These are phyloP conservation scores for Phytophthora megakarya DNA, from an alignment of 352 stramenopile genomes.

Conservation along the genomic window DNA sequence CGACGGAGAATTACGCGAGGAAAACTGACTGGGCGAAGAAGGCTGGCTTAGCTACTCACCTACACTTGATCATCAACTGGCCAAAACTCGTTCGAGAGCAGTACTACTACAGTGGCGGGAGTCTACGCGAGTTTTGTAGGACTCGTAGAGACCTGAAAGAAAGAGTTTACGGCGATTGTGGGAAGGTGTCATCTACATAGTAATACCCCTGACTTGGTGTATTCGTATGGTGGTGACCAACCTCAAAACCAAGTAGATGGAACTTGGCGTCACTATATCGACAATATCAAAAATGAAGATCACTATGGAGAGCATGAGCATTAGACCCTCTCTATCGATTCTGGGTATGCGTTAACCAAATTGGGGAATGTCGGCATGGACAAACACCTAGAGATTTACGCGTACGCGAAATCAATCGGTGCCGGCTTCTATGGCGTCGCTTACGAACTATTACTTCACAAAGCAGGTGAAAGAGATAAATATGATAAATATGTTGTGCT, in stretches of 20 bases:
- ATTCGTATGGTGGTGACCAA: too few relatives aligned
- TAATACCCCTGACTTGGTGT: too few relatives aligned
- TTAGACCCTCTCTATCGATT: conserved; percentile 18
- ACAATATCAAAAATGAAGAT: conserved; percentile 10
- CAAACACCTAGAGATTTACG: conserved; percentile 23
- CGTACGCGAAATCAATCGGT: conserved; percentile 28
- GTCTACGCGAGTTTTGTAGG: too few relatives aligned
- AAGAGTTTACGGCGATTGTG: too few relatives aligned
- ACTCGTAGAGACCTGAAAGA: too few relatives aligned
- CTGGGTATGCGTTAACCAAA: conserved; percentile 17
- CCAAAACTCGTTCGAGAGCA: too few relatives aligned
- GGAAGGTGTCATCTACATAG: too few relatives aligned
- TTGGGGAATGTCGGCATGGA: conserved; percentile 24
- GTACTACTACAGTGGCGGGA: too few relatives aligned
- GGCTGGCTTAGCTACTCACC: too few relatives aligned
- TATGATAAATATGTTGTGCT: conserved; percentile 11
- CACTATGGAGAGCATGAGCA: conserved; percentile 3
- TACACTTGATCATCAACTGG: too few relatives aligned
- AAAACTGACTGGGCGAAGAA: too few relatives aligned
- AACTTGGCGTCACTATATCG: conserved; percentile 25
- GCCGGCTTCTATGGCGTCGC: conserved; percentile 4
- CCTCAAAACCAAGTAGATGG: conserved; percentile 26
- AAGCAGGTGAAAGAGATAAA: conserved; percentile 21
- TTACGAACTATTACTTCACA: conserved; percentile 23
- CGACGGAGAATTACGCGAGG: too few relatives aligned